Percentiles rank a stretch among this genome's conserved stretches.
These are phyloP conservation scores for Cyberlindnera maritima DNA, from an alignment of 805 yeast genomes.

Conservation along the genomic window DNA sequence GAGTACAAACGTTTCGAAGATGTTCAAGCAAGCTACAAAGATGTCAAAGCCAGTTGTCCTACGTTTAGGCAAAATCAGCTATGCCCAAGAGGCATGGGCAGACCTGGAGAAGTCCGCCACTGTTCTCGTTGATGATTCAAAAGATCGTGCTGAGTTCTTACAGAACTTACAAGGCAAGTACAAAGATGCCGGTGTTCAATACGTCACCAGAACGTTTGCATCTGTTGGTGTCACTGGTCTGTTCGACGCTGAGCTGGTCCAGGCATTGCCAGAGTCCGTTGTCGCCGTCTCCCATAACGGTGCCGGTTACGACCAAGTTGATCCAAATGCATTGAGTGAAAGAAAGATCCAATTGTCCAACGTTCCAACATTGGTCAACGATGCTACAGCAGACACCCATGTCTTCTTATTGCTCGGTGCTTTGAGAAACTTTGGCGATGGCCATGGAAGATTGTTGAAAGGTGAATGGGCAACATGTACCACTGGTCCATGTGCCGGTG, in stretches of 20 bases:
- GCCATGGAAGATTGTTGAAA: constrained; percentile 48
- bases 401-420: constrained; percentile 61
- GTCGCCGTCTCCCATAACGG: constrained; percentile 59
- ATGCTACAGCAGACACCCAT: constrained; percentile 71
- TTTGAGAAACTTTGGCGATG: constrained; percentile 62
- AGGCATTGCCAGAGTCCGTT: constrained; percentile 51
- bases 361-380: constrained; percentile 63
- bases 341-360: constrained; percentile 63
- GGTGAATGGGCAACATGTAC: constrained; percentile 58
- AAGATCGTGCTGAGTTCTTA: constrained; percentile 36
- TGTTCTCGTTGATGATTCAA: constrained; percentile 43
- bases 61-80: constrained; percentile 58
- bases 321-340: constrained; percentile 48
- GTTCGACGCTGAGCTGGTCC: constrained; percentile 60
- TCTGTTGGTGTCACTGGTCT: constrained; percentile 55
- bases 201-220: constrained; percentile 51
- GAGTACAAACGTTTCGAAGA: background rate
- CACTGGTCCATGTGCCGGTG: constrained; percentile 50
- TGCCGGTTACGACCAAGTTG: constrained; percentile 77
- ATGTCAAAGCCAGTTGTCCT: constrained; percentile 53
- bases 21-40: constrained; percentile 1
- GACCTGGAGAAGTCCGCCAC: constrained; percentile 43
- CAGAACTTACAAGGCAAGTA: constrained; percentile 32
- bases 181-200: constrained; percentile 29
- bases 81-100: constrained; percentile 68